Percentiles rank a stretch among this genome's conserved stretches.
Evolutionary conservation across 208 protist species (phyloP).

Genomic region (Baffinella frigidus): DNA sequence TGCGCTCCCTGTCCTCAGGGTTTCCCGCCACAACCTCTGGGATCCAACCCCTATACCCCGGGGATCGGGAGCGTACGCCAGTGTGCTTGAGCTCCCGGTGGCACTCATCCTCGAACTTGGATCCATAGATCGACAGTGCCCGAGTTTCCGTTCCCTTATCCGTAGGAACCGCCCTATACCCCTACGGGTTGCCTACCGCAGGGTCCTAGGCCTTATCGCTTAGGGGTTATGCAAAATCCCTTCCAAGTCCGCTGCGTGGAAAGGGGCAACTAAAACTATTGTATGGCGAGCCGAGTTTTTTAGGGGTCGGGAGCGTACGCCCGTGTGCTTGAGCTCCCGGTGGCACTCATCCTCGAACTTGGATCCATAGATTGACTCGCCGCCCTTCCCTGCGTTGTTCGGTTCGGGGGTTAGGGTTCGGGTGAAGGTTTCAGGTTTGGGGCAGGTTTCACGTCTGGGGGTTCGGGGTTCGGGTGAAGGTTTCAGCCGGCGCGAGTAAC

Average conservation of each 20-base stretch:
- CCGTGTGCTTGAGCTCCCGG: background rate
- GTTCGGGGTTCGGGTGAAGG: no score
- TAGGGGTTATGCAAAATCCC: background rate
- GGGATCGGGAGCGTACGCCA: background rate
- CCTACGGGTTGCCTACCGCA: background rate
- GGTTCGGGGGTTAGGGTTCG: no score
- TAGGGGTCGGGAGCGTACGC: background rate
- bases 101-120: constrained; percentile 23
- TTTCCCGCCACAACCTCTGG: no score
- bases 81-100: background rate
- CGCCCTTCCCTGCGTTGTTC: background rate
- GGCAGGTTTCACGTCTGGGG: no score
- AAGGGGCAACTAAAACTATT: background rate
- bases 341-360: constrained; percentile 31
- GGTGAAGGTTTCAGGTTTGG: no score
- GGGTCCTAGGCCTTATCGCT: background rate
- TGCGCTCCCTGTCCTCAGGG: no score
- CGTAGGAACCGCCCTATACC: no score
- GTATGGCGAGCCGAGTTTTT: background rate
- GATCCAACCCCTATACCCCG: no score
- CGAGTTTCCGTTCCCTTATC: no score
- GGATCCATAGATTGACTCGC: background rate
- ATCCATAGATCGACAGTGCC: background rate
- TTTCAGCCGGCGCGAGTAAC: no score
- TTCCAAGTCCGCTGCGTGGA: background rate